Percentiles rank a stretch among this genome's conserved stretches.
phyloP scores from a whole-genome alignment of 495 filamentous ascomycete species.

The Hypoxylon trugodes region DNA sequence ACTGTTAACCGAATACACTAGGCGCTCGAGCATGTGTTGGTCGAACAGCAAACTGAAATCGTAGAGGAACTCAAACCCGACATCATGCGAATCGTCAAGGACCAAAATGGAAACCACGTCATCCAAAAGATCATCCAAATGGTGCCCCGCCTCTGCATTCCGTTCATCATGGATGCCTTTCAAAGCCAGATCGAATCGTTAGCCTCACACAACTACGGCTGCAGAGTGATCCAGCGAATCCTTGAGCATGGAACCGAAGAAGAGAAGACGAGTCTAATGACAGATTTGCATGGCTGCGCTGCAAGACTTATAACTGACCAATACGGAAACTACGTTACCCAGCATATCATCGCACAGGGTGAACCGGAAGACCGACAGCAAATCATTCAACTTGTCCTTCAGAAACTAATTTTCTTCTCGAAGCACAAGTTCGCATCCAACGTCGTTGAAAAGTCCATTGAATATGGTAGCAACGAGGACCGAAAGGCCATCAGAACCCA shows the following conservation, averaged over 20 bases:
- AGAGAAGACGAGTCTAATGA: conserved; percentile 74
- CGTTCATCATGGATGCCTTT: conserved; percentile 90
- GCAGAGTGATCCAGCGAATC: conserved; percentile 92
- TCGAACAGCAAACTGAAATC: conserved; percentile 86
- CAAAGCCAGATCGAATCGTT: conserved; percentile 79
- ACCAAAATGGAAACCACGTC: conserved; percentile 96
- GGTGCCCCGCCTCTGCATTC: conserved; percentile 81
- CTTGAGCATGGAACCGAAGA: conserved; percentile 82
- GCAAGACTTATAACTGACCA: conserved; percentile 81
- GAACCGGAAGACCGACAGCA: conserved; percentile 74
- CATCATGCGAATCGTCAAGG: conserved; percentile 81
- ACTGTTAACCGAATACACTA: conserved; percentile 44
- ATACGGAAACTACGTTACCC: conserved; percentile 96
- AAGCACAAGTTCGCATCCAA: conserved; percentile 98
- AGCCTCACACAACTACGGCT: conserved; percentile 85
- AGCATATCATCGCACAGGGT: conserved; percentile 90
- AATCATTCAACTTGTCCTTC: conserved; percentile 77
- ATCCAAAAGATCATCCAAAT: conserved; percentile 94
- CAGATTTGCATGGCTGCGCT: conserved; percentile 80
- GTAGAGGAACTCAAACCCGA: conserved; percentile 84
- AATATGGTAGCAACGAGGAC: conserved; percentile 73
- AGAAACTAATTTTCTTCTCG: conserved; percentile 75
- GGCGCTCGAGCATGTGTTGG: conserved; percentile 92
- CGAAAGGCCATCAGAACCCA: conserved; percentile 73
- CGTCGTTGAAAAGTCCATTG: conserved; percentile 94